Percentiles rank a stretch among this genome's conserved stretches.
phyloP scores from a whole-genome alignment of 1,284 basidiomycete genomes.

The Anthracocystis setariae region DNA sequence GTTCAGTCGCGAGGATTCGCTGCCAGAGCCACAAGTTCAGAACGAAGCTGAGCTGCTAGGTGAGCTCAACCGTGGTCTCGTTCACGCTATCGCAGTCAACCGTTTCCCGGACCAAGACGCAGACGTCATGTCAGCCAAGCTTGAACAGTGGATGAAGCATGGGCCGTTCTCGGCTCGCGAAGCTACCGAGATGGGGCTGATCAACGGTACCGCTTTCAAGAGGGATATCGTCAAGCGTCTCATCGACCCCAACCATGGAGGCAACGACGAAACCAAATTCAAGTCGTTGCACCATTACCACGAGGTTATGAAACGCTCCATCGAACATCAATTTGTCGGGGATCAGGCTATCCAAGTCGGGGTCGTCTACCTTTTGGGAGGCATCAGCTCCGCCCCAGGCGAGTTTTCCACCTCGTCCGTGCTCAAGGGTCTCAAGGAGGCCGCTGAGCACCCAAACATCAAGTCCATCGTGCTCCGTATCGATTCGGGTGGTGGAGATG shows the following conservation, averaged over 20 bases:
- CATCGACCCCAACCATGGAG: constrained; percentile 46
- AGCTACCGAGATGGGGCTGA: constrained; percentile 65
- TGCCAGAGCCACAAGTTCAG: constrained; percentile 53
- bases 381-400: constrained; percentile 63
- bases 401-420: constrained; percentile 66
- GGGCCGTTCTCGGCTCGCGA: constrained; percentile 68
- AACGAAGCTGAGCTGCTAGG: constrained; percentile 63
- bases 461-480: constrained; percentile 69
- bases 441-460: constrained; percentile 68
- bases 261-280: constrained; percentile 52
- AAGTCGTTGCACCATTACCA: constrained; percentile 57
- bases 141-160: constrained; percentile 61
- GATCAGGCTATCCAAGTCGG: constrained; percentile 67
- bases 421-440: constrained; percentile 69
- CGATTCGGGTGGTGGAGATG: constrained; percentile 69
- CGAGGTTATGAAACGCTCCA: constrained; percentile 34
- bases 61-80: constrained; percentile 58
- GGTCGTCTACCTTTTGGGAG: constrained; percentile 69
- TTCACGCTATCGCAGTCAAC: constrained; percentile 55
- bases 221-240: constrained; percentile 62
- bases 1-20: constrained; percentile 54
- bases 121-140: constrained; percentile 54
- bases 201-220: constrained; percentile 67
- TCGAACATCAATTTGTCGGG: constrained; percentile 53
- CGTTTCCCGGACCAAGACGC: constrained; percentile 50